These are phyloP conservation scores for Mycena indigotica DNA, from an alignment of 768 basidiomycete species.

Conservation along the genomic window DNA sequence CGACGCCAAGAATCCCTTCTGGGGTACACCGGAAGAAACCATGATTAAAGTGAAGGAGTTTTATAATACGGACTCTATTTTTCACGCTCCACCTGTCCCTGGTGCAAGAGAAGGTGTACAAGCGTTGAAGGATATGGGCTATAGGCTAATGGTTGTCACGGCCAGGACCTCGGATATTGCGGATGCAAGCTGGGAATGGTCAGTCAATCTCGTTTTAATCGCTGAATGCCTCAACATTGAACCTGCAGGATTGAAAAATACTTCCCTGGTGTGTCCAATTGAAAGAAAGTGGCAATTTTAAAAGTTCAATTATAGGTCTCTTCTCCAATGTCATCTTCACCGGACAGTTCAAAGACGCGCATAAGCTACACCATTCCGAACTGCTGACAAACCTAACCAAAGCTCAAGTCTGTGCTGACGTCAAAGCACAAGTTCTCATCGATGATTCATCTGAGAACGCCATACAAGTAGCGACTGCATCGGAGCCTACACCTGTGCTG, in stretches of 20 bases:
- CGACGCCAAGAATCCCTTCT: constrained; percentile 49
- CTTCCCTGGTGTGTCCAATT: constrained; percentile 58
- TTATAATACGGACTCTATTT: constrained; percentile 53
- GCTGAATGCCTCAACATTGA: too few relatives aligned
- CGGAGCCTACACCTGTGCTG: constrained; percentile 58
- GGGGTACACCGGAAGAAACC: constrained; percentile 64
- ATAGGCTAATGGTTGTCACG: constrained; percentile 72
- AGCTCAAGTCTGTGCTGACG: constrained; percentile 67
- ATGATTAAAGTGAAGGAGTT: constrained; percentile 60
- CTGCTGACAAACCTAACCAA: constrained; percentile 65
- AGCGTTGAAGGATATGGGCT: constrained; percentile 63
- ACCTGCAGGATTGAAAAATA: constrained; percentile 59
- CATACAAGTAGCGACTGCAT: constrained; percentile 52
- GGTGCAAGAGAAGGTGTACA: constrained; percentile 63
- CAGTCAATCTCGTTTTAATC: too few relatives aligned
- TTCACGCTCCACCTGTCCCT: constrained; percentile 51
- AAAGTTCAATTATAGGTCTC: constrained; percentile 42
- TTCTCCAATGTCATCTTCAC: constrained; percentile 71
- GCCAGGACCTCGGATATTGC: constrained; percentile 61
- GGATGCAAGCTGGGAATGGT: constrained; percentile 68
- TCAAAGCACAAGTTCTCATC: constrained; percentile 67
- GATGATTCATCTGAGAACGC: constrained; percentile 86
- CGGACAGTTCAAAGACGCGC: constrained; percentile 64
- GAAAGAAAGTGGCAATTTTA: too few relatives aligned
- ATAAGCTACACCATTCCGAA: constrained; percentile 45